Evolutionary conservation across 1,139 yeast genomes (phyloP), one percentile per base, ranked within the genome.

Genomic region (Geotrichum bryndzae): DNA sequence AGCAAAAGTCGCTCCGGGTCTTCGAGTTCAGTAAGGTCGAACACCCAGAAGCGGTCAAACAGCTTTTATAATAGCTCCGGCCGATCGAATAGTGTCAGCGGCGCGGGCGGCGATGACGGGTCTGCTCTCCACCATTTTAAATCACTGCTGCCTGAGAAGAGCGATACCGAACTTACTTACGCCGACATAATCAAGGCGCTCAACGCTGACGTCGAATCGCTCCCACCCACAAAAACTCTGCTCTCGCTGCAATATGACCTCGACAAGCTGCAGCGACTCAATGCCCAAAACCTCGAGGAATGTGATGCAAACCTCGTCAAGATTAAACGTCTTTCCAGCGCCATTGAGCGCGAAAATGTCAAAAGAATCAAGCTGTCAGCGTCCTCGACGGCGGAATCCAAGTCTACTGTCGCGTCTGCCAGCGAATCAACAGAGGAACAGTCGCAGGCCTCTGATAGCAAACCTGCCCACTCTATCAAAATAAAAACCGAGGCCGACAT

Each of bases 111-210:
- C 23, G 61, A 59, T 46, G 61, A 59, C 38, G 50, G 51, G 15
- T 29, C 29, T n/a, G 33, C 31, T 15, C 41, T 23, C 29, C 23
- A 58, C 11, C 50, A 13, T 18, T 55, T 58, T 13, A 48, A 54
- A 25, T 58, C 64, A 3, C 38, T 61, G 18, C 33, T 61, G 2
- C 64, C 64, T 5, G 62, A 59, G 7, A 61, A 59, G 41, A 53
- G 52, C 6, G 62, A 61, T 35, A 23, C 48, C 15, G 64, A 61
- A 23, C 51, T 61, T n/a, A 57, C 62, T 10, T 59, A 59, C 46
- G 57, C 58, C 3, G 64, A 61, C 29, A 57, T 61, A 7, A 56
- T 61, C 23, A 45, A 51, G 18, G 58, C 60, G 10, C 59, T 61
- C 23, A 54, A 56, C 48, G 48, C 57, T 45, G 53, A 57, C 11